Percentiles rank a stretch among this genome's conserved stretches.
Evolutionary conservation across 2,329 filamentous ascomycete genomes (phyloP).

Genomic region (Ascomycota sp.): DNA sequence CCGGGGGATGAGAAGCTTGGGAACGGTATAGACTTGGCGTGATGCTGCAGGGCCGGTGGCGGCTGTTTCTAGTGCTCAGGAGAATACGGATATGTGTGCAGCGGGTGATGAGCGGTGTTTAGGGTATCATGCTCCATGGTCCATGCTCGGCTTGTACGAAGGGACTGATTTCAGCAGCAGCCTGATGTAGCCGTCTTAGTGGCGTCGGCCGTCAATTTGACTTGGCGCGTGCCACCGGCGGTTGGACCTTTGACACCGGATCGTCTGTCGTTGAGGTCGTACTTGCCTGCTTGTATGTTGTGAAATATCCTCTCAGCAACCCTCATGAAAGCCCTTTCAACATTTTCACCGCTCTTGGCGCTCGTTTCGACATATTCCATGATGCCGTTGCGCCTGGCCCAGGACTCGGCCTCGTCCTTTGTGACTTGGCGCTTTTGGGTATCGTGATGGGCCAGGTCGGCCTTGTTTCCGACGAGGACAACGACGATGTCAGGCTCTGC

Average conservation of each 20-base stretch:
- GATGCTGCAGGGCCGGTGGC: too few species aligned
- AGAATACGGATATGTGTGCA: too few species aligned
- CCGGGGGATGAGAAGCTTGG: too few species aligned
- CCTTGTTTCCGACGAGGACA: constrained; percentile 88
- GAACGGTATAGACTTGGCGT: too few species aligned
- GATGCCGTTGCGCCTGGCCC: constrained; percentile 70
- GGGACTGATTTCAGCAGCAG: constrained; percentile 21
- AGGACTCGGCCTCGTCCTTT: constrained; percentile 65
- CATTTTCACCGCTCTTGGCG: constrained; percentile 85
- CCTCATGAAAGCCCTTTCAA: constrained; percentile 81
- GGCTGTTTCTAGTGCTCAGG: too few species aligned
- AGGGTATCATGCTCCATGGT: too few species aligned
- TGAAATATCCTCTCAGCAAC: constrained; percentile 91
- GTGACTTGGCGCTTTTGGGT: constrained; percentile 61
- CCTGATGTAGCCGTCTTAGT: constrained; percentile 19
- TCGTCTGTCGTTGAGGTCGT: constrained; percentile 82
- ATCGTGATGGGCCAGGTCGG: constrained; percentile 45
- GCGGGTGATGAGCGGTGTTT: too few species aligned
- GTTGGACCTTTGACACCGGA: constrained; percentile 69
- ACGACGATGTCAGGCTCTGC: constrained; percentile 92
- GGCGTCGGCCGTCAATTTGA: constrained; percentile 22
- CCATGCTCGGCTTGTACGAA: constrained; percentile 4
- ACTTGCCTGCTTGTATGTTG: constrained; percentile 88
- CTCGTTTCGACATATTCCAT: constrained; percentile 91
- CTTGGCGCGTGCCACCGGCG: constrained; percentile 23